Base-by-base conservation (phyloP, 371 early-diverging fungal species). In the Mortierella sp. region DNA sequence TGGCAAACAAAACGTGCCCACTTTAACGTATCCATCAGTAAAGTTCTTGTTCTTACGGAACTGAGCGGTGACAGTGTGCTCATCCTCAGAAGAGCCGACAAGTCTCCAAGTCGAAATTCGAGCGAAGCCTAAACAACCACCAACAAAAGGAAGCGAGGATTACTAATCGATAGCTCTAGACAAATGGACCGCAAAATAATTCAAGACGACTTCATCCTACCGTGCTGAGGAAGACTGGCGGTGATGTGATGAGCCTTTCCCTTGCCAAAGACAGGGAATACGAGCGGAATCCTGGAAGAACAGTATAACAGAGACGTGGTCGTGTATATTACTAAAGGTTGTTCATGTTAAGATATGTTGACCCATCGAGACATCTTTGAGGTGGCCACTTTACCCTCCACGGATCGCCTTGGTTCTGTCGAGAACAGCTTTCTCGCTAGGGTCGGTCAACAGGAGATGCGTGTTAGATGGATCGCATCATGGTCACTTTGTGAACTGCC, bases 341-440 rank as follows among this genome's bases (percentile, higher is more conserved):
- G n/a, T n/a, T n/a, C n/a, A n/a, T n/a, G n/a, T n/a, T n/a, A n/a
- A n/a, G n/a, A n/a, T n/a, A n/a, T n/a, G n/a, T n/a, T n/a, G n/a
- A n/a, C 17, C 21, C 53, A 21, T 5, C 23, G 9, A 23, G 8
- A 48, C 6, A 27, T 23, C 50, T 17, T 11, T 19, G 32, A 14
- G 2, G 26, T 21, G 30, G 15, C 6, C 14, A 23, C 19, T 44
- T 59, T 85, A 87, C 73, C 94, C 93, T 51, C 95, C 95, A 42
- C 94, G 93, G 67, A 94, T 93, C 9, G 94, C 92, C 81, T 94
- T 95, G 60, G 88, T 84, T 14, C 93, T 93, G 76, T 94, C 87
- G 4, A 90, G 82, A 24, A 89, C 71, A 6, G 94, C 91, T 58
- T 90, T 82, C 54, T 83, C 71, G 64, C 92, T 92, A 62, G 43